These are phyloP conservation scores for Phytophthora sp. DNA, from an alignment of 352 stramenopile species.

Conservation along the genomic window DNA sequence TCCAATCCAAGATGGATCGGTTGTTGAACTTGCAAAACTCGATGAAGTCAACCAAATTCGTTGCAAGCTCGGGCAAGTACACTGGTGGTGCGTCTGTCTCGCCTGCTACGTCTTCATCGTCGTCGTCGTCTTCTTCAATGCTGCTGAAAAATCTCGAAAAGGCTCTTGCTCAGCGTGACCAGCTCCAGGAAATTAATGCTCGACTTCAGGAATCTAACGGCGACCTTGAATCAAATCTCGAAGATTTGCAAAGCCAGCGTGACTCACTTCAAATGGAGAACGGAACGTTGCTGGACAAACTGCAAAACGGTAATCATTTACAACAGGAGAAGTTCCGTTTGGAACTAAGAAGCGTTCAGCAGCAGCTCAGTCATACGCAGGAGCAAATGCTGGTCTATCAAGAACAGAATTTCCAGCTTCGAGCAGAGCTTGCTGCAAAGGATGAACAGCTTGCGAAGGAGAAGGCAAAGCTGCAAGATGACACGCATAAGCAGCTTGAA, in stretches of 20 bases:
- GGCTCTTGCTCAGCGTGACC: conserved; percentile 67
- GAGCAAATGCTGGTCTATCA: conserved; percentile 77
- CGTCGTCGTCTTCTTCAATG: conserved; percentile 42
- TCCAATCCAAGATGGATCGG: conserved; percentile 85
- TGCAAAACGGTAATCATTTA: conserved; percentile 68
- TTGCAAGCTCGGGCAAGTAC: conserved; percentile 37
- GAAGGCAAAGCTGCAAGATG: conserved; percentile 61
- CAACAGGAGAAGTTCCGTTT: conserved; percentile 79
- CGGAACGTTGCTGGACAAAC: conserved; percentile 66
- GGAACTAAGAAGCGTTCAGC: conserved; percentile 64
- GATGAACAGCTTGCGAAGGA: conserved; percentile 66
- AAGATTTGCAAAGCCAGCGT: conserved; percentile 63
- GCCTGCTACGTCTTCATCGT: conserved; percentile 36
- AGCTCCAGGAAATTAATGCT: conserved; percentile 61
- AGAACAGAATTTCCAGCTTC: conserved; percentile 70
- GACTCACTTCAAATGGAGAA: conserved; percentile 76
- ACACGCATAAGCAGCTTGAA: conserved; percentile 65
- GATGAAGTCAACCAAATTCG: conserved; percentile 56
- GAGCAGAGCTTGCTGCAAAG: conserved; percentile 55
- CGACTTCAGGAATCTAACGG: conserved; percentile 55
- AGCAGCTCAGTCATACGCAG: conserved; percentile 67
- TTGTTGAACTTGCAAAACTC: conserved; percentile 65
- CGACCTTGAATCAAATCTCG: conserved; percentile 61
- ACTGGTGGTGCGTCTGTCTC: conserved; percentile 19
- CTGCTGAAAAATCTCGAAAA: conserved; percentile 83